phyloP scores from a whole-genome alignment of 768 basidiomycete species.

The Gloeostereum incarnatum region DNA sequence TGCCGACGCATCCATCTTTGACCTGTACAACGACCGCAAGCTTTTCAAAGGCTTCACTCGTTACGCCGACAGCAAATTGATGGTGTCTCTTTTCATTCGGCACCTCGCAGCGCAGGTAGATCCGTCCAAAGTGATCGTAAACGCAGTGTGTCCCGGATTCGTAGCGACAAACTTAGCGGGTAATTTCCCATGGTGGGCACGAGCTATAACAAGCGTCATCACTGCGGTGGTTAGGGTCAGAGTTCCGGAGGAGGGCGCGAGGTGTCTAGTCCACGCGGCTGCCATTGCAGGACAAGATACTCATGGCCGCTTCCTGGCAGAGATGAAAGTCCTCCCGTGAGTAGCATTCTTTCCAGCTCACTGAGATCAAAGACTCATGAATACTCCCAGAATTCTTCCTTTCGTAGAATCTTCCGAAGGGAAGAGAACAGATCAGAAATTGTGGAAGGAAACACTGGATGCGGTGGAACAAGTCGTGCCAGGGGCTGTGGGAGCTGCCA shows the following conservation, averaged over 20 bases:
- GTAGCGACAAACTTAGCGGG: conserved; percentile 8
- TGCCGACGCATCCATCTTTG: conserved; percentile 8
- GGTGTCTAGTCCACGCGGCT: conserved; percentile 8
- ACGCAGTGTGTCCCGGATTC: conserved; percentile 13
- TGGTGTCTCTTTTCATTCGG: conserved; percentile 9
- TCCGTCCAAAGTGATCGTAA: conserved; percentile 10
- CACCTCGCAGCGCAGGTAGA: conserved; percentile 9
- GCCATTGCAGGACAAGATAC: conserved; percentile 8
- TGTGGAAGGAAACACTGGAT: conserved; percentile 11
- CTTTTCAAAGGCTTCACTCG: conserved; percentile 3
- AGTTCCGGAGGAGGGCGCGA: conserved; percentile 9
- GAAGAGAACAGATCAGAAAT: conserved; percentile 8
- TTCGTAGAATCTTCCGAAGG: conserved; percentile 6
- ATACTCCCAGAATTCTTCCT: conserved; percentile 2
- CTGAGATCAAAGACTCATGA: not conserved
- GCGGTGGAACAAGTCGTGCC: conserved; percentile 4
- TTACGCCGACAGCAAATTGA: conserved; percentile 10
- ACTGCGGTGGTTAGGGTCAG: conserved; percentile 5
- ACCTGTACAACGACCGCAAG: conserved; percentile 7
- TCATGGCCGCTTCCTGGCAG: conserved; percentile 10
- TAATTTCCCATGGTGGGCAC: conserved; percentile 4
- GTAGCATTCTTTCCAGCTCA: not conserved
- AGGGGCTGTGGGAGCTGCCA: no score
- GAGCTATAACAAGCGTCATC: not conserved
- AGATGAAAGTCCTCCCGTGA: conserved; percentile 7